Evolutionary conservation across 2,329 filamentous ascomycete species (phyloP).

Genomic region (Alternaria dauci): DNA sequence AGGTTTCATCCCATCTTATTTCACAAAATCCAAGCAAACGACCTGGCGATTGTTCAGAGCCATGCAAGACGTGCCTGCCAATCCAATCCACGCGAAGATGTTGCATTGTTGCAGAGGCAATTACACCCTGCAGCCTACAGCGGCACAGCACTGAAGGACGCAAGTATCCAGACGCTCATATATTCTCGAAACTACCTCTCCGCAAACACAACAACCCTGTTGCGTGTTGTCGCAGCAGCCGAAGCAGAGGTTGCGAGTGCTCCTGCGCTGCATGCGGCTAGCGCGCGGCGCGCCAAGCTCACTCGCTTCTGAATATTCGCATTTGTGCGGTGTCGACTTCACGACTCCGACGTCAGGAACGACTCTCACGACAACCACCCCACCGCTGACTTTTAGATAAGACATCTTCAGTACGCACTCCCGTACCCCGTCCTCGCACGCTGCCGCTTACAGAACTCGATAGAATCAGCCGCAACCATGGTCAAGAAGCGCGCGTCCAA

Average conservation of each 20-base stretch:
- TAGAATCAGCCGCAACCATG: conserved; percentile 67
- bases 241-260: not conserved
- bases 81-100: too few species aligned
- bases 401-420: conserved; percentile 47
- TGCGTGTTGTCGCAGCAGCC: too few species aligned
- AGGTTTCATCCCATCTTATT: not conserved
- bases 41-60: too few species aligned
- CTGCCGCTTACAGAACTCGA: conserved; percentile 29
- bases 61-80: too few species aligned
- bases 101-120: too few species aligned
- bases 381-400: conserved; percentile 48
- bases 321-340: conserved; percentile 21
- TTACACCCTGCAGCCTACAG: too few species aligned
- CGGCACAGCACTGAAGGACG: too few species aligned
- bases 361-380: conserved; percentile 44
- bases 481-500: conserved; percentile 80
- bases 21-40: too few species aligned
- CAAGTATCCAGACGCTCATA: too few species aligned
- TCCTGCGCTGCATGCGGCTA: conserved; percentile 4
- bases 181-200: too few species aligned
- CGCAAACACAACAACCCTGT: too few species aligned
- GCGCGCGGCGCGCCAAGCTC: conserved; percentile 28
- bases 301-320: not conserved
- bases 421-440: conserved; percentile 9
- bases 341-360: conserved; percentile 29